Base-by-base conservation (phyloP, 371 early-diverging fungal species). In the Dipsacomyces acuminosporus region DNA sequence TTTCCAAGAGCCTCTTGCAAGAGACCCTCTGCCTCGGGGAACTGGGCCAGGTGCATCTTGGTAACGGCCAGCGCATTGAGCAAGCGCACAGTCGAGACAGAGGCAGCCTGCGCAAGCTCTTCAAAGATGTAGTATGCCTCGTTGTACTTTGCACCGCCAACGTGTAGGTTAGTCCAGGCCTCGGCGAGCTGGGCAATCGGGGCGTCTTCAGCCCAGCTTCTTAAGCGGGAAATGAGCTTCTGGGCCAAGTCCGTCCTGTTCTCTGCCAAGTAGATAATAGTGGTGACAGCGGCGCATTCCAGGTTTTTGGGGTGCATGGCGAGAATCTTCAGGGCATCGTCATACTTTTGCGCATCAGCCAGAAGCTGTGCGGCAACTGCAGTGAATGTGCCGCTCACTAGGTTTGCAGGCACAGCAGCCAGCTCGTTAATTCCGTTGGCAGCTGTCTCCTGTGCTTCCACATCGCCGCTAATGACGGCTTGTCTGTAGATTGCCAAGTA, bases 81-180 rank as follows among this genome's bases (percentile, higher is more conserved):
- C 22, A 95, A 78, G 51, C 88, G 86, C 41, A 81, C 79, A 0
- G 88, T 86, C n/a, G 88, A 82, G 3, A 79, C 79, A 19, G 84
- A 72, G 44, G 73, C 77, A 0, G 91, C 85, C 45, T 89, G 86
- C 14, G 84, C 90, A 51, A 95, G 82, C 59, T 96, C 98, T 63
- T 95, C 94, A 59, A 88, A 95, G 43, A 91, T 89, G 74, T 93
- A 95, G 53, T 81, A 88, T 2, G 95, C 89, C 71, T 92, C 91
- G 64, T 87, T 89, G 54, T 82, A 84, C 52, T 90, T 89, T 15
- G 82, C 78, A 2, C 89, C 93, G 13, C 89, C 91, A n/a, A 53
- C 42, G 35, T 77, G 78, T 45, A 92, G 75, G 54, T 82, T 85
- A 45, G 86, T 81, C 93, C 94, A 94, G 11, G 92, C 91, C 64